phyloP scores from a whole-genome alignment of 2,329 filamentous ascomycete genomes.

The Sclerotinia trifoliorum region DNA sequence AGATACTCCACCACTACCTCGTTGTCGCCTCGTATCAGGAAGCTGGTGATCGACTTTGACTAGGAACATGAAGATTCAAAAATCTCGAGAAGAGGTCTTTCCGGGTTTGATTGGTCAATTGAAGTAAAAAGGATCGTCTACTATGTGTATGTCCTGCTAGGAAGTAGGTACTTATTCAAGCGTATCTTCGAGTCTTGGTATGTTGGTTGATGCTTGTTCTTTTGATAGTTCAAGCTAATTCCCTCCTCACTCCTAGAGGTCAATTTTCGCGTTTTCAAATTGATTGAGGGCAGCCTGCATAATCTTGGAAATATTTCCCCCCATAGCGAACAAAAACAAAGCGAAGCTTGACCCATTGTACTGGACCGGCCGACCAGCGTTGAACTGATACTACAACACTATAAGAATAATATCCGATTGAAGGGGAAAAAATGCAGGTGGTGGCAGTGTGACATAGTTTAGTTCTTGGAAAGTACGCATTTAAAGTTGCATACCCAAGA shows the following conservation, averaged over 20 bases:
- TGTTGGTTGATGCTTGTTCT: conserved; percentile 3
- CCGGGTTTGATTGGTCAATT: not conserved
- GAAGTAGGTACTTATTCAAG: not conserved
- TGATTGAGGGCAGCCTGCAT: not conserved
- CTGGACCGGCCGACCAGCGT: conserved; percentile 11
- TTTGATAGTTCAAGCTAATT: not conserved
- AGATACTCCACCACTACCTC: not conserved
- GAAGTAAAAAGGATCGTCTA: not conserved
- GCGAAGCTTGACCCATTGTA: conserved; percentile 2
- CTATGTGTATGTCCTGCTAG: not conserved
- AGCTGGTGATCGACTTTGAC: not conserved
- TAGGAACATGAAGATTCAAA: not conserved
- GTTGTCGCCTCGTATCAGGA: conserved; percentile 16
- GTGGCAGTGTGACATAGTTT: not conserved
- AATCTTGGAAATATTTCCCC: not conserved
- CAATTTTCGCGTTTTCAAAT: not conserved
- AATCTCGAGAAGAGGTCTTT: not conserved
- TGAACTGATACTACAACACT: not conserved
- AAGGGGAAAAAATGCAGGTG: not conserved
- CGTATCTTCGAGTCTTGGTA: not conserved
- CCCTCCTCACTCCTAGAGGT: not conserved
- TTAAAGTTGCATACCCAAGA: not conserved
- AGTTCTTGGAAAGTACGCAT: conserved; percentile 2
- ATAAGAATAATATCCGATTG: conserved; percentile 3
- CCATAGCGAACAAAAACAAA: no score